Percentiles rank a stretch among this genome's conserved stretches.
These are phyloP conservation scores for Pestalotiopsis sp. DNA, from an alignment of 2,329 filamentous ascomycete genomes.

Conservation along the genomic window DNA sequence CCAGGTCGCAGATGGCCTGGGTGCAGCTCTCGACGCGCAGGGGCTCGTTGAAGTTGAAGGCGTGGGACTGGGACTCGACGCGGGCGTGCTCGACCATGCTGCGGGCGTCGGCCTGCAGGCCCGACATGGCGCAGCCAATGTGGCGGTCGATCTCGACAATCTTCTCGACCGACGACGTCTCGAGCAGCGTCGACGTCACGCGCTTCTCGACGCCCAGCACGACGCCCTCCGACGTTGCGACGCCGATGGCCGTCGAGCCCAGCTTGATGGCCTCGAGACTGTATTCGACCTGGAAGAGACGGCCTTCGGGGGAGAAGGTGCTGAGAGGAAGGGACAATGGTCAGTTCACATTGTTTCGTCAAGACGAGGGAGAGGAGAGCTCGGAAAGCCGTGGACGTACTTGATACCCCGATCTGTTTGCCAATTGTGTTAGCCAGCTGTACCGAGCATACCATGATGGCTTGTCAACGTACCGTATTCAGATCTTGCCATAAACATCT, in stretches of 20 bases:
- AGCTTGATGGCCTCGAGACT: conserved; percentile 99
- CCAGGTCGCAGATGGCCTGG: conserved; percentile 97
- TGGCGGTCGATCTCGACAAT: conserved; percentile 99
- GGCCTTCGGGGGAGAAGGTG: conserved; percentile 99
- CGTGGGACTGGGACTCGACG: conserved; percentile 95
- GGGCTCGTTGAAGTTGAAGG: conserved; percentile 97
- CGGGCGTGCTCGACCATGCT: conserved; percentile 98
- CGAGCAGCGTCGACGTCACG: conserved; percentile 94
- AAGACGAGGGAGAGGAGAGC: conserved; percentile 4
- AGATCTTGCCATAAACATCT: conserved; percentile 99
- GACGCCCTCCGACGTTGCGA: conserved; percentile 92
- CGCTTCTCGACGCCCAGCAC: conserved; percentile 98
- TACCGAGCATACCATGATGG: not conserved
- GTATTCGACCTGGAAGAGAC: conserved; percentile 99
- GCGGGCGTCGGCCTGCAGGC: conserved; percentile 94
- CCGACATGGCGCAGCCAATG: conserved; percentile 98
- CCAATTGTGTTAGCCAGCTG: conserved; percentile 20
- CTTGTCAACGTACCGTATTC: conserved; percentile 83
- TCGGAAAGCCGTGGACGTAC: conserved; percentile 53
- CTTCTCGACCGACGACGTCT: conserved; percentile 98
- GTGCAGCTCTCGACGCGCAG: conserved; percentile 97
- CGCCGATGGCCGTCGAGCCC: conserved; percentile 95
- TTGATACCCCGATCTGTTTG: conserved; percentile 94
- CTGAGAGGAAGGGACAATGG: conserved; percentile 44
- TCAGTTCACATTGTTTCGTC: conserved; percentile 11